Evolutionary conservation across 306 rosid species (phyloP).

Genomic region (Fragaria iinumae): DNA sequence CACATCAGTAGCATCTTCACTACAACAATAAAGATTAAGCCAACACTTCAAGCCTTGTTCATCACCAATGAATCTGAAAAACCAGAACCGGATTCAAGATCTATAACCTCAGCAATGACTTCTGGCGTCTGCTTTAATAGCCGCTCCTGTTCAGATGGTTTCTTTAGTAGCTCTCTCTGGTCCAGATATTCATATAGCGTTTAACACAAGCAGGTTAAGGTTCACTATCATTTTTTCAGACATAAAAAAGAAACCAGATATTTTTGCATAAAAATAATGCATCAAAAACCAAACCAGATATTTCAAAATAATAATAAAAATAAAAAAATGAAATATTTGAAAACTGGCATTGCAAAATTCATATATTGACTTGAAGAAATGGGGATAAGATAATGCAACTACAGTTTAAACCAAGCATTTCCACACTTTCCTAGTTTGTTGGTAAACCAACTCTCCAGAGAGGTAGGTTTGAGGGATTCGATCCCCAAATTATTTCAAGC

Average conservation of each 20-base stretch:
- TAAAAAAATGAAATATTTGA: background rate
- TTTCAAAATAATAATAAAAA: background rate
- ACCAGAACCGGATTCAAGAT: background rate
- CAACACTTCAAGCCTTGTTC: background rate
- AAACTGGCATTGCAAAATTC: background rate
- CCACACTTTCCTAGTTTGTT: background rate
- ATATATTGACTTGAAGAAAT: background rate
- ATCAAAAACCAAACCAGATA: background rate
- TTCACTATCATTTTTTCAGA: background rate
- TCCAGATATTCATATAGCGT: slow-evolving; percentile 30
- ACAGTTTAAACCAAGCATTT: background rate
- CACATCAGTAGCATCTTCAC: background rate
- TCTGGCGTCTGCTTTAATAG: slow-evolving; percentile 24
- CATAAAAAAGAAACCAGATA: background rate
- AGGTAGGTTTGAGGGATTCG: background rate
- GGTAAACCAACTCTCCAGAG: background rate
- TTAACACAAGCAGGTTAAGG: slow-evolving; percentile 25
- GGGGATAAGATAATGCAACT: background rate
- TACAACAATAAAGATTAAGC: background rate
- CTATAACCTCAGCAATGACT: slow-evolving; percentile 26
- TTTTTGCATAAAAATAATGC: background rate
- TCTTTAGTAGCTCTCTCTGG: slow-evolving; percentile 31
- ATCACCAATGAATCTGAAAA: background rate
- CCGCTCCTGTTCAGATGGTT: slow-evolving; percentile 29
- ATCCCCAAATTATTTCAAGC: background rate